Percentiles rank a stretch among this genome's conserved stretches.
Evolutionary conservation across 1,139 yeast genomes (phyloP).

Genomic region (Candida smagusa): DNA sequence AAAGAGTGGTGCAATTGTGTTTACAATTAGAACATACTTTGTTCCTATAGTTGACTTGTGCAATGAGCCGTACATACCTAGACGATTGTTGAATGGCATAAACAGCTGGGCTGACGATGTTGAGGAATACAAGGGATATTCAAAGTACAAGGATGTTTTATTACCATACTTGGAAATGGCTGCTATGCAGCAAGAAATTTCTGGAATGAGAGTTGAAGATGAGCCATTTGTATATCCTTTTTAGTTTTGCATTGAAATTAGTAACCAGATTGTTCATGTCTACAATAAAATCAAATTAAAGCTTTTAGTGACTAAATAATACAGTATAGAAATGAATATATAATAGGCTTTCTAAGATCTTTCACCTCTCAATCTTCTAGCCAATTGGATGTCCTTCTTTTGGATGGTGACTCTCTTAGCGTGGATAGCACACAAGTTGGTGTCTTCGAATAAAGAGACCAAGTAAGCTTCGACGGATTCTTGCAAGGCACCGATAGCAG

Average conservation of each 20-base stretch:
- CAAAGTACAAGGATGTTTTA: constrained; percentile 49
- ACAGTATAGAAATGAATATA: constrained; percentile 10
- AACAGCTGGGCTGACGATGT: constrained; percentile 59
- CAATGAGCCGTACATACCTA: constrained; percentile 58
- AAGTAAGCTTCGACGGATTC: constrained; percentile 99
- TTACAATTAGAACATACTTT: constrained; percentile 64
- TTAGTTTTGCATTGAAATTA: constrained; percentile 15
- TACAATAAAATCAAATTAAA: no score
- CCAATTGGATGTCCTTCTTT: constrained; percentile 98
- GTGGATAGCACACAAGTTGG: constrained; percentile 98
- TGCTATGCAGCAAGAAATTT: constrained; percentile 50
- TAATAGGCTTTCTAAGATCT: constrained; percentile 36
- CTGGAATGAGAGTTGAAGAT: constrained; percentile 37
- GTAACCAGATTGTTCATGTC: background rate
- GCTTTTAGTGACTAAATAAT: constrained; percentile 6
- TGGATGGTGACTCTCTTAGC: constrained; percentile 98
- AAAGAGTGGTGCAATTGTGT: constrained; percentile 53
- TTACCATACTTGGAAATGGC: constrained; percentile 52
- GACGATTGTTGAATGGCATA: constrained; percentile 56
- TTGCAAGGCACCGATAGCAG: constrained; percentile 98
- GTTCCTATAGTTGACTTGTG: constrained; percentile 51
- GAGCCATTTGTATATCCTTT: constrained; percentile 45
- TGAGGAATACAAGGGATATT: constrained; percentile 55
- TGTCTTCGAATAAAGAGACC: constrained; percentile 86
- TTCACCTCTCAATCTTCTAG: constrained; percentile 99